These are phyloP conservation scores for Mycena haematopus DNA, from an alignment of 768 basidiomycete species.

Conservation along the genomic window DNA sequence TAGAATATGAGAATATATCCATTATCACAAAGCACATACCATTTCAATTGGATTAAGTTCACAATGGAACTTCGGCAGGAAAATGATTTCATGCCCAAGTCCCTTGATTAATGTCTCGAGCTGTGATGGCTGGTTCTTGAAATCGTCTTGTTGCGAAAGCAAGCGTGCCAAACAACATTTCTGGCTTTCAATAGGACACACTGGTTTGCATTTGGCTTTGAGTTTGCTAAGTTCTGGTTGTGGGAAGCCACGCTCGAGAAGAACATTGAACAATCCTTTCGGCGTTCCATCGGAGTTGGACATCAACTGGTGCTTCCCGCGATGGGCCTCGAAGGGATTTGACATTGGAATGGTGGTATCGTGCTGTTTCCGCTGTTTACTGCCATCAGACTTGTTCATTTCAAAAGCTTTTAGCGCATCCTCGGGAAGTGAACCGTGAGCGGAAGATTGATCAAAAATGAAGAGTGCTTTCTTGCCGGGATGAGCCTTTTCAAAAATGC, in stretches of 20 bases:
- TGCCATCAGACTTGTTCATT: conserved; percentile 37
- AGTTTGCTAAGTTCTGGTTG: conserved; percentile 26
- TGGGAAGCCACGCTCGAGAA: conserved; percentile 38
- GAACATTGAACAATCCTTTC: conserved; percentile 33
- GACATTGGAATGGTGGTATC: conserved; percentile 35
- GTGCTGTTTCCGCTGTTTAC: conserved; percentile 33
- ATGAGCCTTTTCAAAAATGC: conserved; percentile 35
- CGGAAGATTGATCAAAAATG: conserved; percentile 39
- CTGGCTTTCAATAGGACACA: conserved; percentile 34
- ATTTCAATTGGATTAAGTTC: conserved; percentile 47
- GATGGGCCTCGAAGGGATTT: conserved; percentile 29
- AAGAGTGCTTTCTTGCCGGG: conserved; percentile 31
- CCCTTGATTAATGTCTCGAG: conserved; percentile 11
- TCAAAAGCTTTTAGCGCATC: conserved; percentile 35
- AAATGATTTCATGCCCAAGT: conserved; percentile 3
- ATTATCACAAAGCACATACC: conserved; percentile 19
- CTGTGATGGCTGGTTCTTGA: conserved; percentile 15
- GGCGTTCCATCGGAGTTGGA: conserved; percentile 27
- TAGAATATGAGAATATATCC: neutral
- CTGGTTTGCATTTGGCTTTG: conserved; percentile 36
- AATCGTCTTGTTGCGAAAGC: conserved; percentile 36
- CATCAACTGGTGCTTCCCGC: conserved; percentile 36
- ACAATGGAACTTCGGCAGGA: conserved; percentile 36
- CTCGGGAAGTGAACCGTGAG: conserved; percentile 34
- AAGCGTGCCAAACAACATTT: conserved; percentile 38